Evolutionary conservation across 2,329 filamentous ascomycete genomes (phyloP).

Genomic region (Cytospora piceicola): DNA sequence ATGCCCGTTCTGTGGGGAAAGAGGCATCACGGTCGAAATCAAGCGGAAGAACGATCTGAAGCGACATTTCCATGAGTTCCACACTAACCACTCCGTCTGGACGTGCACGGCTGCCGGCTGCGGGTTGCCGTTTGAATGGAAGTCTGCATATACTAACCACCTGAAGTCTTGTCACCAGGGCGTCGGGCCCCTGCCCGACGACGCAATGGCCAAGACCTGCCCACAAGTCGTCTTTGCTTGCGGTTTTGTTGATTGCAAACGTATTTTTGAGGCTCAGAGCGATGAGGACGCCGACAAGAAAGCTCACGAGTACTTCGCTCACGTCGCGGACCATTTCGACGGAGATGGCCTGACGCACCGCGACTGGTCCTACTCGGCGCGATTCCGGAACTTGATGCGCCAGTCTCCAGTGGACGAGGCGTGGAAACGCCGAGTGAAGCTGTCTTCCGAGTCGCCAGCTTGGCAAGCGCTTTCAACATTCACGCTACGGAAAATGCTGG

Average conservation of each 20-base stretch:
- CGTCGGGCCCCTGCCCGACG: constrained; percentile 39
- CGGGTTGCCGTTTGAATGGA: constrained; percentile 51
- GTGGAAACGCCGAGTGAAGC: constrained; percentile 46
- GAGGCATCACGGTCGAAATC: constrained; percentile 45
- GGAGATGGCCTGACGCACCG: constrained; percentile 43
- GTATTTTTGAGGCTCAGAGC: constrained; percentile 48
- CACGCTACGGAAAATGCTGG: constrained; percentile 48
- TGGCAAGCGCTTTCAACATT: constrained; percentile 50
- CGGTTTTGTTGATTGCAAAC: constrained; percentile 49
- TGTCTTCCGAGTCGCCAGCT: constrained; percentile 40
- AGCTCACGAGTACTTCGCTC: constrained; percentile 51
- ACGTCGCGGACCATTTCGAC: constrained; percentile 53
- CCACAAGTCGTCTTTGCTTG: constrained; percentile 54
- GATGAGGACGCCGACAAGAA: constrained; percentile 45
- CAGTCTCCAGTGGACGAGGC: constrained; percentile 44
- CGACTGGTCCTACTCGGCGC: constrained; percentile 49
- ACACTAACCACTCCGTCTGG: constrained; percentile 53
- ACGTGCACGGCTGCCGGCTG: constrained; percentile 50
- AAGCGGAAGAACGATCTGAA: constrained; percentile 54
- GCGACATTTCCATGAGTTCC: constrained; percentile 53
- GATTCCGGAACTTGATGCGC: constrained; percentile 50
- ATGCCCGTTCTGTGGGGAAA: constrained; percentile 48
- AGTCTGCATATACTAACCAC: constrained; percentile 52
- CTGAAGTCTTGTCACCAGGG: constrained; percentile 50
- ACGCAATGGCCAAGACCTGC: constrained; percentile 49